Base-by-base conservation (phyloP, 1,284 basidiomycete species). In the Microbotryum intermedium region DNA sequence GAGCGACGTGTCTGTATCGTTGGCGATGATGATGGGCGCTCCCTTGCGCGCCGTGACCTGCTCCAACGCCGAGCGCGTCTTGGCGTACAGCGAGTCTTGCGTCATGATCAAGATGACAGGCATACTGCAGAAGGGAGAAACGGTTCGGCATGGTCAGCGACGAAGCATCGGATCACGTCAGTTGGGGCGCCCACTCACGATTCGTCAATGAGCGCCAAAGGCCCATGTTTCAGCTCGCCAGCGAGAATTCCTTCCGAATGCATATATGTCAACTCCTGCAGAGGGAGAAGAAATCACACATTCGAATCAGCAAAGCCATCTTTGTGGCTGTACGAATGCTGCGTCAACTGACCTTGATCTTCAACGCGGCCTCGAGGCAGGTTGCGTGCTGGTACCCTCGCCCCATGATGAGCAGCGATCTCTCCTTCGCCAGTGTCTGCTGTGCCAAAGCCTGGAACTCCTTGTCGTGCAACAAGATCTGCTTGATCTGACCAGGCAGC, bases 141-240 rank as follows among this genome's bases (percentile, higher is more conserved):
- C 34, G 50, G 55, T 5, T 46, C 21, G 26, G 7, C 16, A 9
- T 18, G 13, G 39, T 44, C 44, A 18, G 23, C 20, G n/a, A n/a
- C 46, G 21, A 16, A 39, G 21, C 29, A 11, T n/a, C 30, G 20
- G 25, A 44, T 11, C 43, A 4, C 30, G 25, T 9, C 4, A 0
- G 21, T 21, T 11, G 4, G n/a, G 43, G 21, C 20, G 5, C n/a
- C 13, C 7, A 73, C 75, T 61, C 55, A 76, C 74, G 93, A 91
- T 79, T 97, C 94, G 76, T 98, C 94, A 73, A 98, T 88, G 66
- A 98, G 79, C 57, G 95, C 94, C 58, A 98, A 84, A 57, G 95
- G 95, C 54, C 95, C 95, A 76, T 99, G 95, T 80, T 98, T 98
- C 70, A 98, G 82, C 79, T 99, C 95, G 70, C 94, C 94, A 45